These are phyloP conservation scores for Ceratobasidium sp. DNA, from an alignment of 1,284 basidiomycete species.

Conservation along the genomic window DNA sequence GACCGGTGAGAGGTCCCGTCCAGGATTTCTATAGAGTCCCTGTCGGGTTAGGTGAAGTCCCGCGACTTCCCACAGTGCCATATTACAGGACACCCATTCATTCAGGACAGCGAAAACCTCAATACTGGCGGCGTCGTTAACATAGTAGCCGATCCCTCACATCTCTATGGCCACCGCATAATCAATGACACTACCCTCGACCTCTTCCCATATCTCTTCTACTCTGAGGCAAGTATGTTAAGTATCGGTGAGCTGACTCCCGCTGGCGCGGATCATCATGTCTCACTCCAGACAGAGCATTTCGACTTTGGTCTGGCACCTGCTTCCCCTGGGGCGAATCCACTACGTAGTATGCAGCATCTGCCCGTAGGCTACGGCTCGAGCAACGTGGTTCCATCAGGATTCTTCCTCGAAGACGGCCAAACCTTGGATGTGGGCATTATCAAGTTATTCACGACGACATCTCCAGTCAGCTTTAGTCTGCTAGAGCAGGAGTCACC, in stretches of 20 bases:
- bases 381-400: not conserved
- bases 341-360: not conserved
- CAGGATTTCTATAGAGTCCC: not conserved
- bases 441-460: constrained; percentile 28
- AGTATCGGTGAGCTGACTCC: constrained; percentile 54
- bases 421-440: constrained; percentile 10
- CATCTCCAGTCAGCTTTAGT: not conserved
- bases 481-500: constrained; percentile 3
- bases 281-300: not conserved
- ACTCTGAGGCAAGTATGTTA: constrained; percentile 61
- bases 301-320: not conserved
- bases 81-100: constrained; percentile 50
- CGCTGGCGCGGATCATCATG: not conserved
- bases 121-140: constrained; percentile 56
- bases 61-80: not conserved
- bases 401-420: not conserved
- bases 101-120: constrained; percentile 56
- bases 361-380: constrained; percentile 13
- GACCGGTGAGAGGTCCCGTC: constrained; percentile 53
- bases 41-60: not conserved
- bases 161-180: constrained; percentile 58
- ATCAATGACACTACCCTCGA: constrained; percentile 59
- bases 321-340: not conserved
- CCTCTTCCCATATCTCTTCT: constrained; percentile 63
- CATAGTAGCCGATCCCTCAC: constrained; percentile 54